Conservation (phyloP, 805 yeast species). For the Candida broadrunensis region DNA sequence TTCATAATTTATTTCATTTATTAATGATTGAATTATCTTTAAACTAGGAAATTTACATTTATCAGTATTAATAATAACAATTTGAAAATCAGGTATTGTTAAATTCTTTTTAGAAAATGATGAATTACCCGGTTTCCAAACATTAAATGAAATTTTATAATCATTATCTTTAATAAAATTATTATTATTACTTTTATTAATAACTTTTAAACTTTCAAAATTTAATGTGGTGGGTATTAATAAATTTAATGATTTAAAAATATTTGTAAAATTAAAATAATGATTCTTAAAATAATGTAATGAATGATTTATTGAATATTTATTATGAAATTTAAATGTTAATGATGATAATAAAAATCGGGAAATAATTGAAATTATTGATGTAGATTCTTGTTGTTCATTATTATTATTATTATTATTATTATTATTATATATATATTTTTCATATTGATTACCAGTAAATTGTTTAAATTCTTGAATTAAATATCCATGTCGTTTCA, state of each 20-base stretch:
- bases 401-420: neutral
- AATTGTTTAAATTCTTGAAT: slow-evolving; percentile 31
- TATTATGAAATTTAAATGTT: neutral
- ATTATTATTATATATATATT: neutral
- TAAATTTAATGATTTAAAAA: slow-evolving; percentile 19
- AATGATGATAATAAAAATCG: neutral
- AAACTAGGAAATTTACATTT: slow-evolving; percentile 45
- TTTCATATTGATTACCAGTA: neutral
- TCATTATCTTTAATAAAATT: slow-evolving; percentile 11
- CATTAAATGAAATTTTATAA: slow-evolving; percentile 50
- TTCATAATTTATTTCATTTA: slow-evolving; percentile 14
- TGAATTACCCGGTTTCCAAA: slow-evolving; percentile 77
- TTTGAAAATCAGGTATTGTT: slow-evolving; percentile 72
- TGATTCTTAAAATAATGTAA: slow-evolving; percentile 20
- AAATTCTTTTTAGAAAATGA: slow-evolving; percentile 69
- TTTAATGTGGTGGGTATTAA: slow-evolving; percentile 12
- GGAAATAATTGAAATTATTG: no score
- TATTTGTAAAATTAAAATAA: slow-evolving; percentile 20
- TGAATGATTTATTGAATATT: slow-evolving; percentile 8
- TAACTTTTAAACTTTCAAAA: slow-evolving; percentile 8
- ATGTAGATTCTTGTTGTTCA: neutral
- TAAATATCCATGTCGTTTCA: slow-evolving; percentile 77
- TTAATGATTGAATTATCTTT: slow-evolving; percentile 33
- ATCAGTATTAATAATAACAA: slow-evolving; percentile 54
- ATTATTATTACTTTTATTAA: slow-evolving; percentile 3